phyloP scores from a whole-genome alignment of 371 early-diverging fungal species.

The Choanephora cucurbitarum region DNA sequence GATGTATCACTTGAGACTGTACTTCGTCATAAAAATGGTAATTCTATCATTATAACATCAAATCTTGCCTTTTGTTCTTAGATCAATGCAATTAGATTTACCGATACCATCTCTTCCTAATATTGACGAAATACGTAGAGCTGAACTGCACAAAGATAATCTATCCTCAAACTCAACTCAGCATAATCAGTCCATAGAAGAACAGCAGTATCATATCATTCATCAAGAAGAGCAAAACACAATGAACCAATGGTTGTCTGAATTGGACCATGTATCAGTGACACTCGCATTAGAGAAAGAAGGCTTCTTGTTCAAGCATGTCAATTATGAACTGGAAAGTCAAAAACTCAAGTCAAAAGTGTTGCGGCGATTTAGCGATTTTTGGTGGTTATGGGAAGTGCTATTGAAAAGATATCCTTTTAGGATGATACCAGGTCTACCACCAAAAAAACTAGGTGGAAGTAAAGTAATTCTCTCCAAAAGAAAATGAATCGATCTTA shows the following conservation, averaged over 20 bases:
- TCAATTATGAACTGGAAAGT: slow-evolving; percentile 78
- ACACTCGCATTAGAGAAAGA: slow-evolving; percentile 65
- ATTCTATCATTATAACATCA: neutral
- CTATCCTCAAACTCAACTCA: neutral
- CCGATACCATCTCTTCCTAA: slow-evolving; percentile 30
- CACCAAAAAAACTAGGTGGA: slow-evolving; percentile 69
- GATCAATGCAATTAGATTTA: slow-evolving; percentile 17
- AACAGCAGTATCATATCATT: neutral
- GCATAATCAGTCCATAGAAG: neutral
- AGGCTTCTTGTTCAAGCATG: slow-evolving; percentile 80
- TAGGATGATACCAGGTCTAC: slow-evolving; percentile 68
- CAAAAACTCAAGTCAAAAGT: slow-evolving; percentile 65
- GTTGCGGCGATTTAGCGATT: slow-evolving; percentile 83
- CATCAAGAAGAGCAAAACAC: slow-evolving; percentile 16
- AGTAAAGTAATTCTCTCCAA: slow-evolving; percentile 20
- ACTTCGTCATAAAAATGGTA: slow-evolving; percentile 39
- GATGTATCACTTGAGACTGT: slow-evolving; percentile 41
- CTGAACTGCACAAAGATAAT: too few relatives aligned
- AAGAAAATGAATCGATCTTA: neutral
- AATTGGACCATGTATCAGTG: slow-evolving; percentile 52
- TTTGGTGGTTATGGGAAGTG: slow-evolving; percentile 80
- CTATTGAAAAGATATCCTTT: slow-evolving; percentile 75
- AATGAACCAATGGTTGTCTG: slow-evolving; percentile 42
- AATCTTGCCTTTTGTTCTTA: neutral
- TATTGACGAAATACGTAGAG: slow-evolving; percentile 5